Conservation (phyloP, 2,329 filamentous ascomycete species). For the Beauveria caledonica region DNA sequence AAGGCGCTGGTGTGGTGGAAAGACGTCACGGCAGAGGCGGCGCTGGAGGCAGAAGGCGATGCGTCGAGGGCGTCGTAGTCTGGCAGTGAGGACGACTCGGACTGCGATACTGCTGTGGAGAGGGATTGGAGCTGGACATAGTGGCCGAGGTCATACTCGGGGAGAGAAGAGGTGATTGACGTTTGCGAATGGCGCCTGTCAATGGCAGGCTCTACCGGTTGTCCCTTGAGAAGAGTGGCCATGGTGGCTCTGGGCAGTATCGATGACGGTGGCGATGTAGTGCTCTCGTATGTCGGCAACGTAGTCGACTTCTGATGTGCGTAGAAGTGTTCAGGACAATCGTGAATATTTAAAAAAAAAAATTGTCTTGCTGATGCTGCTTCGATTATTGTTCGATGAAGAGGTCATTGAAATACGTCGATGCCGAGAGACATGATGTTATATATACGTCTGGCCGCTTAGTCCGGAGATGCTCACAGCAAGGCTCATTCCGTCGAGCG, state of each 20-base stretch:
- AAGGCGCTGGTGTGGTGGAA: conserved; percentile 38
- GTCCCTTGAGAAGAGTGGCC: conserved; percentile 9
- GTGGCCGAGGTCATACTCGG: conserved; percentile 21
- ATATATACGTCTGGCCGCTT: neutral
- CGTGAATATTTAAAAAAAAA: neutral
- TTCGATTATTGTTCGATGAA: neutral
- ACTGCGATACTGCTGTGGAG: conserved; percentile 19
- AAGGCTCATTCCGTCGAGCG: neutral
- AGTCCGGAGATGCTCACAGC: neutral
- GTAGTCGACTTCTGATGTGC: neutral
- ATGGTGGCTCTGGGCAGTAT: conserved; percentile 12
- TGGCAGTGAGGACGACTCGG: conserved; percentile 18
- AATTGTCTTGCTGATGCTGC: neutral
- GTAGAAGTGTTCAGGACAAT: neutral
- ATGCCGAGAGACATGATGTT: neutral
- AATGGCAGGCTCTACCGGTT: neutral
- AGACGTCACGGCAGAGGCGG: conserved; percentile 8
- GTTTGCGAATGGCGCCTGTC: neutral
- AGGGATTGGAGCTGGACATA: conserved; percentile 19
- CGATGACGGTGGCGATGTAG: neutral
- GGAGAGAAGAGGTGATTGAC: conserved; percentile 16
- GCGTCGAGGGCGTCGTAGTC: conserved; percentile 9
- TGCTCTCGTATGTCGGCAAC: neutral
- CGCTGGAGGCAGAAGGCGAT: neutral
- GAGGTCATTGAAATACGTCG: neutral